Percentiles rank a stretch among this genome's conserved stretches.
These are phyloP conservation scores for Syncephalastrum contaminatum DNA, from an alignment of 371 early-diverging fungal genomes.

Conservation along the genomic window DNA sequence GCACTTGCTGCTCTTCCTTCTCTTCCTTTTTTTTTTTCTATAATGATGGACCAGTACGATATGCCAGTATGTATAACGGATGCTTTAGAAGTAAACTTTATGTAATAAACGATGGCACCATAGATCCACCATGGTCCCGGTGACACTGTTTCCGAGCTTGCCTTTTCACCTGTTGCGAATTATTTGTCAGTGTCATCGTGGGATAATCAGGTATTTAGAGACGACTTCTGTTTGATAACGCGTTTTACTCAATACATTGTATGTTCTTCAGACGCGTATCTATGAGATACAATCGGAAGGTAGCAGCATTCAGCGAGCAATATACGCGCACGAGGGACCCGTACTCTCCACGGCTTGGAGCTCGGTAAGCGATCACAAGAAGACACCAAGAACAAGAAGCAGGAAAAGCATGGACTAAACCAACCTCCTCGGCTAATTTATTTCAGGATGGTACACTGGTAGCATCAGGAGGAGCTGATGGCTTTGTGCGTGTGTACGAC, in stretches of 20 bases:
- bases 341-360: constrained; percentile 85
- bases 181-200: constrained; percentile 88
- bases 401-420: too few relatives aligned
- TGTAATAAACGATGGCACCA: too few relatives aligned
- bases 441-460: constrained; percentile 30
- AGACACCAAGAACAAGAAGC: too few relatives aligned
- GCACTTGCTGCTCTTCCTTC: too few relatives aligned
- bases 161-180: constrained; percentile 81
- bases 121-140: too few relatives aligned
- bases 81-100: too few relatives aligned
- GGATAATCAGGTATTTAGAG: constrained; percentile 80
- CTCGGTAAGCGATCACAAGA: constrained; percentile 49
- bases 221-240: not conserved
- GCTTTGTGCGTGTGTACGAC: constrained; percentile 75
- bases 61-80: too few relatives aligned
- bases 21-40: too few relatives aligned
- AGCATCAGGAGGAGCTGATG: constrained; percentile 64
- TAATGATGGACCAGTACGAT: too few relatives aligned
- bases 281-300: constrained; percentile 82
- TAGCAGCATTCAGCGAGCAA: constrained; percentile 70
- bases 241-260: not conserved
- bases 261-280: constrained; percentile 75
- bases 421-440: not conserved
- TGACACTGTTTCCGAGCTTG: constrained; percentile 78
- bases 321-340: constrained; percentile 83